phyloP scores from a whole-genome alignment of 2,329 filamentous ascomycete species.

The Eutypa lata region DNA sequence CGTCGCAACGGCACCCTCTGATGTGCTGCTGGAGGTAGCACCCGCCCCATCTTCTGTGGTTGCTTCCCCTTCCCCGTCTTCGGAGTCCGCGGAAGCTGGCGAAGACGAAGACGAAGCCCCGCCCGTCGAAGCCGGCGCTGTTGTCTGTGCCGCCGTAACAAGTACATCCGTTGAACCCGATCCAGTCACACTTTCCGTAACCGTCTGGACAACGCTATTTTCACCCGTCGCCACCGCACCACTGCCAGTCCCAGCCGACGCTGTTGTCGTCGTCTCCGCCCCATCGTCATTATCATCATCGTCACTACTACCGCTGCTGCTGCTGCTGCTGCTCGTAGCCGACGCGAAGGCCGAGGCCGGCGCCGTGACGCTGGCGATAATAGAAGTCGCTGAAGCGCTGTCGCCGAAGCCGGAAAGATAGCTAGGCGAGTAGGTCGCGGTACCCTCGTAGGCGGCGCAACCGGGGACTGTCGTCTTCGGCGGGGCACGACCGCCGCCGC shows the following conservation, averaged over 20 bases:
- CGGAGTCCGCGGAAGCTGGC: too few species aligned
- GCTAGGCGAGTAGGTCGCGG: constrained; percentile 49
- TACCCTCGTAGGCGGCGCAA: constrained; percentile 54
- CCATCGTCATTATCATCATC: too few species aligned
- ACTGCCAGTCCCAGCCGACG: background rate
- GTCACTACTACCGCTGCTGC: background rate
- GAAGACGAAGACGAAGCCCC: background rate
- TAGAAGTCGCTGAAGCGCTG: background rate
- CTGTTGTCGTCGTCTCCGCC: background rate
- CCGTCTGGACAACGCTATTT: background rate
- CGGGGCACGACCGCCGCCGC: constrained; percentile 63
- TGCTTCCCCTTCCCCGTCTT: too few species aligned
- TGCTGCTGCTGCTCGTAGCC: background rate
- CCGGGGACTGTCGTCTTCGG: constrained; percentile 62
- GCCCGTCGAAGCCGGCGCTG: background rate
- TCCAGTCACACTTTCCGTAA: background rate
- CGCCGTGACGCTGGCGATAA: background rate
- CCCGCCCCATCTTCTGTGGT: background rate
- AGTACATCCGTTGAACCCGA: background rate
- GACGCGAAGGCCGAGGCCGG: background rate
- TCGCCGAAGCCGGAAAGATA: constrained; percentile 39
- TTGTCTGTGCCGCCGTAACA: background rate
- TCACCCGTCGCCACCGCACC: background rate
- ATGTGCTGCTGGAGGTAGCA: background rate
- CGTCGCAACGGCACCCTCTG: background rate